Base-by-base conservation (phyloP, 2,329 filamentous ascomycete genomes). In the Botryosphaeria dothidea region DNA sequence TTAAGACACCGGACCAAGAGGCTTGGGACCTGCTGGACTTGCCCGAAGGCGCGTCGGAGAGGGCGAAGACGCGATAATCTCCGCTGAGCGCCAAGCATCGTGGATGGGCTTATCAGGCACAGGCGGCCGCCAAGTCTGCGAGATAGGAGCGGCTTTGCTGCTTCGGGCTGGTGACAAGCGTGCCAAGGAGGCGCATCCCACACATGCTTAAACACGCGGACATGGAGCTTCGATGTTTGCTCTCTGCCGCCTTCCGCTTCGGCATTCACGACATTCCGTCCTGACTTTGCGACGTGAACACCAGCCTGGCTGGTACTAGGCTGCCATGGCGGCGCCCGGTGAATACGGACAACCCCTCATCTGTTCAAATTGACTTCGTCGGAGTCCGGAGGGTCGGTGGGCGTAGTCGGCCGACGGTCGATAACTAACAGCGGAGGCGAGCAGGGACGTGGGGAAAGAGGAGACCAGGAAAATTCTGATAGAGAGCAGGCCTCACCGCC, bases 121-220 rank as follows among this genome's bases (percentile, higher is more conserved):
- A 46, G 54, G n/a, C 56, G 31, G 52, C 23, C 17, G 56, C 56
- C 56, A 58, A 58, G 56, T 13, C 56, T 45, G 27, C 56, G 38
- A 58, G 38, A 45, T 29, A 31, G 38, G 9, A 3, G 9, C 56
- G 56, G 19, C 41, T 43, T 46, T 45, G 27, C 56, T 46, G 17
- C 5, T 45, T 45, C 56, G n/a, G 56, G 56, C 56, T 46, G 56
- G 56, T 58, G 56, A 58, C 56, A 58, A 58, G 56, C 38, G 19
- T 15, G 56, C 56, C 56, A 58, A 58, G 56, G 41, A 45, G 1
- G 38, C 23, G 27, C 49, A 31, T 52, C 17, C 49, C 17, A 34
- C 49, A 52, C 49, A 46, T 58, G 23, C 54, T 45, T 45, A 19
- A 57, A 43, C 19, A 23, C 52, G n/a, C 41, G 17, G 6, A 13